These are phyloP conservation scores for Ceratobasidium sp. DNA, from an alignment of 1,284 basidiomycete genomes.

Conservation along the genomic window DNA sequence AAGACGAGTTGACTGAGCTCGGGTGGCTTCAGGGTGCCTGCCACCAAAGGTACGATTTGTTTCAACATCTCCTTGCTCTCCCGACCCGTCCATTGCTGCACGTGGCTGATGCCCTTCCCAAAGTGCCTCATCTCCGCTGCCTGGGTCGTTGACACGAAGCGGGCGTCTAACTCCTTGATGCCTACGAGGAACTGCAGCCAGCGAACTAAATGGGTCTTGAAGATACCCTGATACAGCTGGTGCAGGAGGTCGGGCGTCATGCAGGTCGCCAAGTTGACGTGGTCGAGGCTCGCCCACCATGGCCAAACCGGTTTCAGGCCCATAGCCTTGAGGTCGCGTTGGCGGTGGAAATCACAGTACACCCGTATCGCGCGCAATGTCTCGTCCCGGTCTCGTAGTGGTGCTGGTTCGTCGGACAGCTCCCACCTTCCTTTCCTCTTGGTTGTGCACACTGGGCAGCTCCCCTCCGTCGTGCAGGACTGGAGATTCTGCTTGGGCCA, in stretches of 20 bases:
- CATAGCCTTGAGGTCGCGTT: not conserved
- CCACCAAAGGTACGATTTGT: constrained; percentile 13
- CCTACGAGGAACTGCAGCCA: constrained; percentile 28
- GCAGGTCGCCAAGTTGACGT: constrained; percentile 24
- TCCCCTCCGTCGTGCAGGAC: not conserved
- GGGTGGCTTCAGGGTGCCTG: not conserved
- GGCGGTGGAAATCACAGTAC: not conserved
- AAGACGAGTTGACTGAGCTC: not conserved
- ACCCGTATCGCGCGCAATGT: not conserved
- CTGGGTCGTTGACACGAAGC: constrained; percentile 1
- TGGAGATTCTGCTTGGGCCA: constrained; percentile 46
- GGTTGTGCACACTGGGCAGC: constrained; percentile 13
- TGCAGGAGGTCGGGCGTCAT: constrained; percentile 18
- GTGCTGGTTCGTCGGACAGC: too few relatives aligned
- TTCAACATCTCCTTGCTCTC: constrained; percentile 24
- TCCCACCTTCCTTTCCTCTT: not conserved
- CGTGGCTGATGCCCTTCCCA: constrained; percentile 8
- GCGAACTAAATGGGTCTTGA: constrained; percentile 38
- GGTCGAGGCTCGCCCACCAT: constrained; percentile 30
- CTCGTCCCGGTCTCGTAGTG: not conserved
- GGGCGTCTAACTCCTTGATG: not conserved
- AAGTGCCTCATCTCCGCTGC: constrained; percentile 8
- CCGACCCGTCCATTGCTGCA: constrained; percentile 28
- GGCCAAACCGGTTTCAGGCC: constrained; percentile 19
- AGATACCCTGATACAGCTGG: constrained; percentile 44